These are phyloP conservation scores for Begonia fuchsioides DNA, from an alignment of 306 rosid species.

Conservation along the genomic window DNA sequence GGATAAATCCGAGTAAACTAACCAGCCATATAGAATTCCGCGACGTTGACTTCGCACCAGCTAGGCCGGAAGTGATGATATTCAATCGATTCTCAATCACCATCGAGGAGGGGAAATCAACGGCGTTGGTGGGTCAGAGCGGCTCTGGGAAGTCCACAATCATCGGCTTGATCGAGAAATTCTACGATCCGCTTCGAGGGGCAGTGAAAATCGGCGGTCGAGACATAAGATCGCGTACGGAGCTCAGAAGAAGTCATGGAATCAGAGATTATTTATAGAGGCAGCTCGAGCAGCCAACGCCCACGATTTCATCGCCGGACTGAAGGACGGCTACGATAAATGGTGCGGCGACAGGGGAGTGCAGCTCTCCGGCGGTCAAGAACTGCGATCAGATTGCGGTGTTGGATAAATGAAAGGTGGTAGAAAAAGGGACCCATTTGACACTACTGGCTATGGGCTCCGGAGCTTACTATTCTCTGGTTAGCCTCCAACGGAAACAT, in stretches of 20 bases:
- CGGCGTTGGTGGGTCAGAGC: slow-evolving; percentile 71
- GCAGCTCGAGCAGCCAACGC: slow-evolving; percentile 66
- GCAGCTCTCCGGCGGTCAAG: slow-evolving; percentile 67
- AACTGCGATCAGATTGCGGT: slow-evolving; percentile 45
- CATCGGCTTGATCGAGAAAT: slow-evolving; percentile 66
- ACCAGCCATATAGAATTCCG: slow-evolving; percentile 39
- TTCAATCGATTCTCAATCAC: slow-evolving; percentile 44
- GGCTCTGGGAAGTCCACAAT: slow-evolving; percentile 84
- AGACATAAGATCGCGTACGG: slow-evolving; percentile 50
- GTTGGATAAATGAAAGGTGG: slow-evolving; percentile 43
- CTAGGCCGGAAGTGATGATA: slow-evolving; percentile 54
- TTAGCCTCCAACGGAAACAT: slow-evolving; percentile 22
- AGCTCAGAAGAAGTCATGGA: slow-evolving; percentile 30
- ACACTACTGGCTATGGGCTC: slow-evolving; percentile 23
- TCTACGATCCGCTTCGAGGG: slow-evolving; percentile 57
- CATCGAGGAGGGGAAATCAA: slow-evolving; percentile 47
- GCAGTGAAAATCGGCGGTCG: slow-evolving; percentile 32
- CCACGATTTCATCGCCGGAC: slow-evolving; percentile 62
- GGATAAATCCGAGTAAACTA: slow-evolving; percentile 12
- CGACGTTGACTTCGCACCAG: slow-evolving; percentile 46
- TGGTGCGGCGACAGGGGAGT: slow-evolving; percentile 76
- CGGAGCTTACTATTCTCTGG: slow-evolving; percentile 46
- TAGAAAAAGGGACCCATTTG: slow-evolving; percentile 48
- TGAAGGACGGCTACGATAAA: slow-evolving; percentile 56
- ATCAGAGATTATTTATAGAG: slow-evolving; percentile 36